Evolutionary conservation across 371 early-diverging fungal species (phyloP).

Genomic region (Ordospora pajunii): DNA sequence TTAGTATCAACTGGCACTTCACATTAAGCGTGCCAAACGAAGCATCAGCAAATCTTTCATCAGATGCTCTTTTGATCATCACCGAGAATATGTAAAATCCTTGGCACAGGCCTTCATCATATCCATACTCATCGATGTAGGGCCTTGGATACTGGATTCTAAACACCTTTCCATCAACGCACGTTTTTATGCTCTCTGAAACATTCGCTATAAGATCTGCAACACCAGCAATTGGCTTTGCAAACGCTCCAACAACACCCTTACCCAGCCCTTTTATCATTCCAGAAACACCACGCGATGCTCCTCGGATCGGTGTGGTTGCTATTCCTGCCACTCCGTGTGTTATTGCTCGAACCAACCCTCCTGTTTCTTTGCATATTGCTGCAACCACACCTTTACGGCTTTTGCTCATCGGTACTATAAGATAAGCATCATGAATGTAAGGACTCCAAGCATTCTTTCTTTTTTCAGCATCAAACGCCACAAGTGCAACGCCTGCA

Average conservation of each 20-base stretch:
- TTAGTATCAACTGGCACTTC: conserved; percentile 3
- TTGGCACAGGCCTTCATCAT: conserved; percentile 3
- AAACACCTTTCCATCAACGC: background rate
- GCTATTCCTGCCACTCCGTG: background rate
- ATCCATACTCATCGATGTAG: background rate
- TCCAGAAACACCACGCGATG: background rate
- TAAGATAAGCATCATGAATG: background rate
- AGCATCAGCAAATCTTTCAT: conserved; percentile 15
- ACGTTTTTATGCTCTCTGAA: background rate
- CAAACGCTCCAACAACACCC: background rate
- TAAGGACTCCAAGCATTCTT: background rate
- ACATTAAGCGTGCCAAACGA: conserved; percentile 4
- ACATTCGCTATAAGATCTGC: background rate
- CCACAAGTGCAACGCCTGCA: background rate
- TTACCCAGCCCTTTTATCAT: background rate
- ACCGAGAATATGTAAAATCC: conserved; percentile 20
- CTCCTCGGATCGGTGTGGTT: background rate
- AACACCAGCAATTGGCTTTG: background rate
- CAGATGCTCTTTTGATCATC: background rate
- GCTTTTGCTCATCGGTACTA: background rate
- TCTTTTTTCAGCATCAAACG: background rate
- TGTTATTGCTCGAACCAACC: background rate
- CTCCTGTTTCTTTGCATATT: background rate
- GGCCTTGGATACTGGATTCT: conserved; percentile 24
- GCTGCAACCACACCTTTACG: background rate